Evolutionary conservation across 2,329 filamentous ascomycete genomes (phyloP), one percentile per base, ranked within the genome.

Genomic region (Xylariaceae sp.): DNA sequence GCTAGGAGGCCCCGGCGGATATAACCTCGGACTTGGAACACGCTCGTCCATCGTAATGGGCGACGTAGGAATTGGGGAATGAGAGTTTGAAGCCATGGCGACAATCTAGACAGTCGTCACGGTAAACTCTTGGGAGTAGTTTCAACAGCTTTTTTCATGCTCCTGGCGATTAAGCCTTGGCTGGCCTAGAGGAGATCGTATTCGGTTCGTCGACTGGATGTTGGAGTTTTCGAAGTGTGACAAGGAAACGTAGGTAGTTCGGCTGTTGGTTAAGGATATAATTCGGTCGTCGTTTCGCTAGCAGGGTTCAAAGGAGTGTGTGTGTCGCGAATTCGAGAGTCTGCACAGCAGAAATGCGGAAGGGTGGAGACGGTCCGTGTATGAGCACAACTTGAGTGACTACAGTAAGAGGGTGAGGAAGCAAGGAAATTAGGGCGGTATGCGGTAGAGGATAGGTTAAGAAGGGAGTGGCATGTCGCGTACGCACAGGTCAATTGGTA

Each of bases 1-100:
- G 48, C 81, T 84, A 32, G 78, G 70, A 15, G 75, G 71, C 21
- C 75, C 71, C 42, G 68, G 52, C 3, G 67, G 63, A 33, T n/a
- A n/a, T n/a, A 66, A 65, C 30, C 66, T 62, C 3, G 67, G 63
- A 27, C 52, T 53, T 14, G 63, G 59, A 37, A 68, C 66, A 42
- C 57, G 55, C 40, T 59, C 59, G 26, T 44, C 36, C 27, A 64
- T 64, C 36, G 68, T 62, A 36, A 55, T 53, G 31, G 66, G 61
- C 40, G 64, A 61, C 35, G 55, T 54, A 19, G 62, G 53, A 41
- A 57, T 60, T 42, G 58, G 55, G 41, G 59, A 59, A 26, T 51
- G 44, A 32, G 59, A 56, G 35, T 65, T 64, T 13, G 59, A 57
- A 33, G 63, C 58, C 68, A 70, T 70, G 40, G 47, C 48, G 40